Evolutionary conservation across 2,329 filamentous ascomycete genomes (phyloP).

Genomic region (Pseudogymnoascus sp.): DNA sequence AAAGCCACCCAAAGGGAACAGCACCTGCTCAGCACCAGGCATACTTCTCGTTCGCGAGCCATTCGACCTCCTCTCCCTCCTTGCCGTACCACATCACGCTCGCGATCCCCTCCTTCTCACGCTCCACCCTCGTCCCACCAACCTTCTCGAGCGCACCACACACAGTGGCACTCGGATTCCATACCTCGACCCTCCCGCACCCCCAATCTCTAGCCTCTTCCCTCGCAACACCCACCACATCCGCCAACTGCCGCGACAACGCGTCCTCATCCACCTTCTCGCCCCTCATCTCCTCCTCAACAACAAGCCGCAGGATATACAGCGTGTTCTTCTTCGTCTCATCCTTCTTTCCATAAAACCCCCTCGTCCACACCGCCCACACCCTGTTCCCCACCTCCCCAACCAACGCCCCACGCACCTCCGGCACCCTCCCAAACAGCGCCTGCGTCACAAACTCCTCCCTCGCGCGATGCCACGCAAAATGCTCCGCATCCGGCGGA

Average conservation of each 20-base stretch:
- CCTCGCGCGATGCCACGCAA: conserved; percentile 72
- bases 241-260: conserved; percentile 48
- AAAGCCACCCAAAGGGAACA: not conserved
- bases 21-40: conserved; percentile 56
- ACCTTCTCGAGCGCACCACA: conserved; percentile 39
- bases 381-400: conserved; percentile 48
- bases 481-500: conserved; percentile 58
- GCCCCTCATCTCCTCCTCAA: conserved; percentile 48
- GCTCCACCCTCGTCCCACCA: conserved; percentile 41
- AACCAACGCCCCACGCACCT: conserved; percentile 64
- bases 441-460: conserved; percentile 69
- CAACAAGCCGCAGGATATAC: conserved; percentile 60
- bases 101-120: conserved; percentile 62
- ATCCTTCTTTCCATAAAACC: conserved; percentile 51
- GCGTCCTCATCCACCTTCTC: conserved; percentile 30
- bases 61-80: conserved; percentile 50
- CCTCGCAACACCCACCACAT: conserved; percentile 61
- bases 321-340: conserved; percentile 49
- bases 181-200: conserved; percentile 65
- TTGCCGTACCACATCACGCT: conserved; percentile 65
- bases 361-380: conserved; percentile 68
- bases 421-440: conserved; percentile 49
- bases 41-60: conserved; percentile 72
- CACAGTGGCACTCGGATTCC: conserved; percentile 65
- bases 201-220: conserved; percentile 65